Base-by-base conservation (phyloP, 257 asterid genomes). In the Jacaranda copaia region DNA sequence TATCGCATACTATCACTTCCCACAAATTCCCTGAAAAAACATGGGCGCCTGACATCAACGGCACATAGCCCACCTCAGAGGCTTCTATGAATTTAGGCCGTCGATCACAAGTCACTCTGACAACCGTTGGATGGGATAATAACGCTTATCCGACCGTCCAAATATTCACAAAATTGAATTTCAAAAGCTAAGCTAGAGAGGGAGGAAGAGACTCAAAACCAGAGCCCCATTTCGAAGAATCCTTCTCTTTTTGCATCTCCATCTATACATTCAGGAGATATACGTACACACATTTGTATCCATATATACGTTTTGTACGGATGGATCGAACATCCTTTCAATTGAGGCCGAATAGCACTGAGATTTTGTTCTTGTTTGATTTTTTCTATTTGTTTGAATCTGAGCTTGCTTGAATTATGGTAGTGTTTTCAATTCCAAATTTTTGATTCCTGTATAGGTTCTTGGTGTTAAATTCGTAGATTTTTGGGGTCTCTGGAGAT, bases 121-220 rank as follows among this genome's bases (percentile, higher is more conserved):
- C 0, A 20, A 32, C 95, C 91, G 88, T 79, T 32, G 55, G 96
- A 90, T 83, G 65, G 56, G 59, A 79, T 72, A n/a, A 12, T 12
- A 60, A 73, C 19, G 38, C 38, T 51, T 71, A 82, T 88, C 94
- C 8, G 9, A 67, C 87, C 87, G 85, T 87, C 79, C 40, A 86
- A 84, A 84, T 74, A 59, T 84, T 78, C 84, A 87, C 73, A 78
- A 90, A 94, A 92, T 94, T 87, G 91, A 88, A 92, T 92, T 94
- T 89, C 89, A 92, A 94, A 94, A 90, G 89, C 88, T 69, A 36
- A 83, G 79, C 84, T 60, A 81, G 89, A 91, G 97, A 89, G 97
- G 98, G 97, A 91, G 96, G 87, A 85, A 77, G 87, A 78, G 71
- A 71, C 79, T 68, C 67, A 69, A 69, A 42, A 77, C 78, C 72